Evolutionary conservation across 768 basidiomycete genomes (phyloP).

Genomic region (Lactarius deliciosus): DNA sequence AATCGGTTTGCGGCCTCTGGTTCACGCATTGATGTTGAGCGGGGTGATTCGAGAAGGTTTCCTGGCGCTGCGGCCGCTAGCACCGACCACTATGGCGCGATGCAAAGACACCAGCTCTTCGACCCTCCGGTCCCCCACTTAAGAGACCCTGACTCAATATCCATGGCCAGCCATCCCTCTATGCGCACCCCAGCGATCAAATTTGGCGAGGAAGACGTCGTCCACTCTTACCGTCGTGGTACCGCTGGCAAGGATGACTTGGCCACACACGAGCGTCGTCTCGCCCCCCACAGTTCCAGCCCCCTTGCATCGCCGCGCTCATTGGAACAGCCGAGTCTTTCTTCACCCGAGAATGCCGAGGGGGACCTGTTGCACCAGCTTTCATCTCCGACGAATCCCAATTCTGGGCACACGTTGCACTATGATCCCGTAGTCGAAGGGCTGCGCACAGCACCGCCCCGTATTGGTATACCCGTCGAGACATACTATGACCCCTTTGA

Average conservation of each 20-base stretch:
- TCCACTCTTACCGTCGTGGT: conserved; percentile 71
- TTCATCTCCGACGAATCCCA: neutral
- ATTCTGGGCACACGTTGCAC: neutral
- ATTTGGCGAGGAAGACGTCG: conserved; percentile 69
- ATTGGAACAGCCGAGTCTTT: neutral
- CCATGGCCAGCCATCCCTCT: conserved; percentile 36
- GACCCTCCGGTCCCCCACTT: conserved; percentile 74
- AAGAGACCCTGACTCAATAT: conserved; percentile 43
- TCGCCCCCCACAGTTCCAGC: conserved; percentile 13
- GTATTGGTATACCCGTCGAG: neutral
- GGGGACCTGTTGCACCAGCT: neutral
- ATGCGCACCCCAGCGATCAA: conserved; percentile 60
- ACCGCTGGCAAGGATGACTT: conserved; percentile 37
- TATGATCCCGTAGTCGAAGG: neutral
- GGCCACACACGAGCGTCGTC: conserved; percentile 50
- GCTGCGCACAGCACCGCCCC: conserved; percentile 27
- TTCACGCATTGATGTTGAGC: conserved; percentile 42
- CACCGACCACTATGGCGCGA: conserved; percentile 37
- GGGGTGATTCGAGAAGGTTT: conserved; percentile 43
- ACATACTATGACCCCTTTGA: conserved; percentile 21
- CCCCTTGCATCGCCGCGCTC: conserved; percentile 13
- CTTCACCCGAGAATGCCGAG: neutral
- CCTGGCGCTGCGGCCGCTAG: neutral
- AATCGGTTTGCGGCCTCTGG: conserved; percentile 6
- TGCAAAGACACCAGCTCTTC: conserved; percentile 83